Percentiles rank a stretch among this genome's conserved stretches.
Conservation (phyloP, 1,284 basidiomycete species). For the Cryptococcus sp. region DNA sequence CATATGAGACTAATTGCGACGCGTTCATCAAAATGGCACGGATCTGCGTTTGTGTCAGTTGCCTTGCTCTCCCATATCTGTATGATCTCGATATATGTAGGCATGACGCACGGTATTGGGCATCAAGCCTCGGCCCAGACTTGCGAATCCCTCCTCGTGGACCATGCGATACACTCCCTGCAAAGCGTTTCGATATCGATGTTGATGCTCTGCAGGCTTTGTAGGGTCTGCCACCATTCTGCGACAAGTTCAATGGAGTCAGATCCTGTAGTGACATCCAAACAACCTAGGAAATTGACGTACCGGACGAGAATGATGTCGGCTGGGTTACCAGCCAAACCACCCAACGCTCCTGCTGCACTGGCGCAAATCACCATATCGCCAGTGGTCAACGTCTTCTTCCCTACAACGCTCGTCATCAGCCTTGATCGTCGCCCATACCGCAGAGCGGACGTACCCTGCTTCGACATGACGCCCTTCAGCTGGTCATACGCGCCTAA, state of each 20-base stretch:
- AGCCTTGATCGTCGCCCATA: not conserved
- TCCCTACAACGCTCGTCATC: slow-evolving; percentile 13
- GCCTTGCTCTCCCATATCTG: not conserved
- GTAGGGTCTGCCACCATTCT: slow-evolving; percentile 52
- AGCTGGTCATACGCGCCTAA: slow-evolving; percentile 51
- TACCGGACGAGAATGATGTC: slow-evolving; percentile 27
- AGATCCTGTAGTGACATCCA: not conserved
- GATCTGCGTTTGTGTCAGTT: slow-evolving; percentile 29
- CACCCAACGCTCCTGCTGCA: slow-evolving; percentile 46
- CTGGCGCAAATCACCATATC: slow-evolving; percentile 47
- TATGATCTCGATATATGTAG: not conserved
- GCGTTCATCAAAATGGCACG: slow-evolving; percentile 59
- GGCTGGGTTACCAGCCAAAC: slow-evolving; percentile 50
- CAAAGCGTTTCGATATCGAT: slow-evolving; percentile 53
- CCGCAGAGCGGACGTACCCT: slow-evolving; percentile 21
- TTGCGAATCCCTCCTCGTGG: slow-evolving; percentile 53
- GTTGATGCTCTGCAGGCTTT: slow-evolving; percentile 40
- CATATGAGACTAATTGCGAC: slow-evolving; percentile 57
- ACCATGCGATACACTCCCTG: slow-evolving; percentile 56
- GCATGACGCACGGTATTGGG: slow-evolving; percentile 55
- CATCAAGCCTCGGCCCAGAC: slow-evolving; percentile 55
- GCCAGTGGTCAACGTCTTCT: slow-evolving; percentile 41
- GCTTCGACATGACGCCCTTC: slow-evolving; percentile 40
- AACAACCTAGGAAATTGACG: not conserved
- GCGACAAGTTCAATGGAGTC: not conserved